Conservation (phyloP, 306 rosid genomes). For the Abrus precatorius region DNA sequence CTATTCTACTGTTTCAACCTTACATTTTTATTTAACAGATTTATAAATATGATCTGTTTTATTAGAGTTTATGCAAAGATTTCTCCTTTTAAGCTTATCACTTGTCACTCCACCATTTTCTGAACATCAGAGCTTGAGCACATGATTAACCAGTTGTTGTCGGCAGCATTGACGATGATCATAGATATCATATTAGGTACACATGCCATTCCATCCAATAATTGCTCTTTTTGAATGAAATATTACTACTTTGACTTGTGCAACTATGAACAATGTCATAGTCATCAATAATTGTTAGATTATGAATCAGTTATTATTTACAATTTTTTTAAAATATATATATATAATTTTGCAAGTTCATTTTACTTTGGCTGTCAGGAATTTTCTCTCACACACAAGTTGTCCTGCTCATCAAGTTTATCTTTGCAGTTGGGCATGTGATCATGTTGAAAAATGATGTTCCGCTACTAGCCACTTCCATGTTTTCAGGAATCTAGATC, state of each 20-base stretch:
- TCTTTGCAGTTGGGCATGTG: too few species aligned
- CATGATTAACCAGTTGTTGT: slow-evolving; percentile 8
- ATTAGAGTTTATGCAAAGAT: background rate
- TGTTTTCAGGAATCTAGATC: too few species aligned
- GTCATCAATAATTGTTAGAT: background rate
- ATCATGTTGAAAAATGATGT: too few species aligned
- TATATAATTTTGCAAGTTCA: too few species aligned
- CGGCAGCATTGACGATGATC: background rate
- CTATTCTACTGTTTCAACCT: background rate
- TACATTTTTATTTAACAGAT: slow-evolving; percentile 8
- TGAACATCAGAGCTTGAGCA: background rate
- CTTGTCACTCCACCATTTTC: background rate
- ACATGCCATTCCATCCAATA: background rate
- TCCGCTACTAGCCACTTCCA: too few species aligned
- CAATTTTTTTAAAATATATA: too few species aligned
- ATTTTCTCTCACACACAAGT: too few species aligned
- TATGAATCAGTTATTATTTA: background rate
- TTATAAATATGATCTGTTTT: background rate
- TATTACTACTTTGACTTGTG: background rate
- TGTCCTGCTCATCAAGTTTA: too few species aligned
- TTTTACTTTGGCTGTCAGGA: too few species aligned
- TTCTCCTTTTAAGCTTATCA: background rate
- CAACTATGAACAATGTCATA: background rate
- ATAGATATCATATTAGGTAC: background rate
- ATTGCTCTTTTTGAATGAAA: background rate